A percentile compares a stretch with the other conserved stretches of the same genome.
Conservation (phyloP, 805 yeast genomes). For the Metschnikowia lunata region DNA sequence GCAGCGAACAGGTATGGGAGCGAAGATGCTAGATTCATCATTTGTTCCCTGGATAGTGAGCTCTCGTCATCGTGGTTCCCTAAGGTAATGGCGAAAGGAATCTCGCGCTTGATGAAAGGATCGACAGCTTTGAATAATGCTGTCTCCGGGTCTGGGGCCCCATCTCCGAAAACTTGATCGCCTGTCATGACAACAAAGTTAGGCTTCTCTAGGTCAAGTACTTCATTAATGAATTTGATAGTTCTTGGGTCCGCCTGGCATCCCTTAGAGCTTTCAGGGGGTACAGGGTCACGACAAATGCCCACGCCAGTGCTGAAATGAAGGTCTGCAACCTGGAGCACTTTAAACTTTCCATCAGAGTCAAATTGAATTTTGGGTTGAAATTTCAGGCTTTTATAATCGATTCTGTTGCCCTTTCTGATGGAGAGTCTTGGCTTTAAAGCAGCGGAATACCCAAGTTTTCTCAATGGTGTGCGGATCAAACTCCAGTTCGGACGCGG, state of each 20-base stretch:
- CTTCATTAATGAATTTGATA: slow-evolving; percentile 50
- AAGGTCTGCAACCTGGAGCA: slow-evolving; percentile 85
- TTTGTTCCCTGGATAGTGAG: slow-evolving; percentile 50
- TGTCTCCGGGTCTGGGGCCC: slow-evolving; percentile 75
- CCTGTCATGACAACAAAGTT: slow-evolving; percentile 86
- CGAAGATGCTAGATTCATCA: slow-evolving; percentile 51
- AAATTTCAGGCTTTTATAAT: slow-evolving; percentile 23
- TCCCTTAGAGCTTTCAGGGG: slow-evolving; percentile 39
- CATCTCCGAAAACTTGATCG: slow-evolving; percentile 83
- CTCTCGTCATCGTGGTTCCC: slow-evolving; percentile 98
- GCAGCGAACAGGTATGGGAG: slow-evolving; percentile 68
- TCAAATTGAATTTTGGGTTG: slow-evolving; percentile 33
- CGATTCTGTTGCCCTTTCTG: slow-evolving; percentile 32
- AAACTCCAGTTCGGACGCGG: slow-evolving; percentile 69
- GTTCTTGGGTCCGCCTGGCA: slow-evolving; percentile 84
- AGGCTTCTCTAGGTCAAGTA: slow-evolving; percentile 73
- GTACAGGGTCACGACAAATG: slow-evolving; percentile 68
- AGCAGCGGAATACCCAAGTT: slow-evolving; percentile 18
- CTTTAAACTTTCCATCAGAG: slow-evolving; percentile 56
- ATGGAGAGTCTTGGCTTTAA: slow-evolving; percentile 27
- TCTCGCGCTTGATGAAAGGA: slow-evolving; percentile 60
- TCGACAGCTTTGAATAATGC: slow-evolving; percentile 71
- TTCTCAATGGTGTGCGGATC: slow-evolving; percentile 26
- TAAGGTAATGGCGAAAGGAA: slow-evolving; percentile 81
- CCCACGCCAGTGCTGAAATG: slow-evolving; percentile 88